phyloP scores from a whole-genome alignment of 495 filamentous ascomycete genomes.

The Aspergillus panamensis region DNA sequence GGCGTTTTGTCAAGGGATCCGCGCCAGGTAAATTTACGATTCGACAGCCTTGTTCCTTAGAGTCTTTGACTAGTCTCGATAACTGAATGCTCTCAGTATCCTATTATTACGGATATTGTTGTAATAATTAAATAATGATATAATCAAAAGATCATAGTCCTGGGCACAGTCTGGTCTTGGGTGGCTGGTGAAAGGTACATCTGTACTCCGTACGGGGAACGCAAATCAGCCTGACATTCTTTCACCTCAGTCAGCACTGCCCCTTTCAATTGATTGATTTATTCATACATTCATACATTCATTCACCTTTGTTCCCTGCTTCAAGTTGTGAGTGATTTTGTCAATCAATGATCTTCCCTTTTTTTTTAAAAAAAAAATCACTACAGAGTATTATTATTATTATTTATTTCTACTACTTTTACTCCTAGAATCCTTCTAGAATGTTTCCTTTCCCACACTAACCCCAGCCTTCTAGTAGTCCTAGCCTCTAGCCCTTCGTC shows the following conservation, averaged over 20 bases:
- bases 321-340: background rate
- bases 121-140: no score
- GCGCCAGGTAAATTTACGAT: constrained; percentile 8
- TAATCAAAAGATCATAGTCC: no score
- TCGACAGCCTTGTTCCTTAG: constrained; percentile 16
- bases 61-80: no score
- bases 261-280: background rate
- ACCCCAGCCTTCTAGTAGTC: no score
- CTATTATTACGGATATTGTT: no score
- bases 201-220: background rate
- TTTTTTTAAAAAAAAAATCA: background rate
- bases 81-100: no score
- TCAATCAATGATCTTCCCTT: background rate
- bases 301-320: background rate
- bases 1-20: constrained; percentile 4
- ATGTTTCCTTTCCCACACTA: background rate
- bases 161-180: background rate
- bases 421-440: background rate
- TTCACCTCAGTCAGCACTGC: background rate
- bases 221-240: background rate
- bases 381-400: background rate
- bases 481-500: no score
- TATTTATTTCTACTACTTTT: background rate
- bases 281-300: background rate
- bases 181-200: background rate